Percentiles rank a stretch among this genome's conserved stretches.
phyloP scores from a whole-genome alignment of 495 filamentous ascomycete species.

The Annulohypoxylon moriforme region DNA sequence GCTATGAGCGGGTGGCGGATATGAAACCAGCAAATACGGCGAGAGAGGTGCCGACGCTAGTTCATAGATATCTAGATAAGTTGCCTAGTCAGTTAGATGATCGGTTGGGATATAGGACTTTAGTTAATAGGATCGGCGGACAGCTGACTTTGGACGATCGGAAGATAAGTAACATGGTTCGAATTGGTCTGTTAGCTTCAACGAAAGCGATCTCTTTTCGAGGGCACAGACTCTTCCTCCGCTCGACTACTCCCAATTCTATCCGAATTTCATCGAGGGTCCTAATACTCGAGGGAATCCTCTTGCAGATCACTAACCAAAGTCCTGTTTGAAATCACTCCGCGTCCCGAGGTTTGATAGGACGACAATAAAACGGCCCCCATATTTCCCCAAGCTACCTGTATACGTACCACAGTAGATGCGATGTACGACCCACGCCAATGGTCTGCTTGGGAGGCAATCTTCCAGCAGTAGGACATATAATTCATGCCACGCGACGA shows the following conservation, averaged over 20 bases:
- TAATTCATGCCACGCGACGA: conserved; percentile 28
- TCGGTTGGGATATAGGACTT: background rate
- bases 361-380: conserved; percentile 33
- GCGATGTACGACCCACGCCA: conserved; percentile 29
- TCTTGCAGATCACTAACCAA: conserved; percentile 23
- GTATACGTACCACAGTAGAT: conserved; percentile 22
- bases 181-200: conserved; percentile 5
- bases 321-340: conserved; percentile 39
- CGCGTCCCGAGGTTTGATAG: conserved; percentile 30
- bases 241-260: background rate
- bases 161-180: conserved; percentile 12
- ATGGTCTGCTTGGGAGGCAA: conserved; percentile 15
- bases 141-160: background rate
- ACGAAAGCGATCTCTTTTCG: background rate
- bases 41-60: conserved; percentile 12
- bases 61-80: conserved; percentile 12
- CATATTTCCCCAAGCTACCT: conserved; percentile 37
- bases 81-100: conserved; percentile 7
- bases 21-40: conserved; percentile 4
- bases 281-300: conserved; percentile 9
- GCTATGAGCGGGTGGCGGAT: background rate
- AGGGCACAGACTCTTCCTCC: background rate
- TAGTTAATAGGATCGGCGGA: background rate
- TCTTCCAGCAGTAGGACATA: background rate
- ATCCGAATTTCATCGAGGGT: conserved; percentile 18